Percentiles rank a stretch among this genome's conserved stretches.
Conservation (phyloP, 345 rosid species). For the Ceriops tagal region DNA sequence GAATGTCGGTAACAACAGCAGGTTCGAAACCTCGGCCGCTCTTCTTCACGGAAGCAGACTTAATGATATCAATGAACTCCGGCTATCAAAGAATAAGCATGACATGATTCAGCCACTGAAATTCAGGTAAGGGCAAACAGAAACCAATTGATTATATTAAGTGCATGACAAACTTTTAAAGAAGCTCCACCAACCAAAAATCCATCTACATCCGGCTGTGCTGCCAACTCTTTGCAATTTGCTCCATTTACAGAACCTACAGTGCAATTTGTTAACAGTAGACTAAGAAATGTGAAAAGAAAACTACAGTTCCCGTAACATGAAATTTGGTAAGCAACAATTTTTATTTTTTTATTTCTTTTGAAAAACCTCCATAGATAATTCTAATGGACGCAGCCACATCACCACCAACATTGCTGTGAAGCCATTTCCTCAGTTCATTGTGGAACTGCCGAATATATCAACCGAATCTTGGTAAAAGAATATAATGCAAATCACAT, state of each 20-base stretch:
- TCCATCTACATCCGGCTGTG: conserved; percentile 63
- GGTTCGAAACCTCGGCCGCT: no score
- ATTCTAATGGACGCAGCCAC: conserved; percentile 59
- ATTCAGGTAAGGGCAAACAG: neutral
- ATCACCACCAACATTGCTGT: conserved; percentile 47
- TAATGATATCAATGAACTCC: conserved; percentile 61
- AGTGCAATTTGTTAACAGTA: no score
- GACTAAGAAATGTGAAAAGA: no score
- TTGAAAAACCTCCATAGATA: conserved; percentile 59
- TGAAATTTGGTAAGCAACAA: no score
- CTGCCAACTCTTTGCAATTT: conserved; percentile 63
- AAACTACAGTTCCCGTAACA: no score
- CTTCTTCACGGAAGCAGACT: conserved; percentile 52
- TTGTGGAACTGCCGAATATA: conserved; percentile 43
- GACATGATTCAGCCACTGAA: neutral
- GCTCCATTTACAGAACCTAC: conserved; percentile 65
- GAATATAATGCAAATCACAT: no score
- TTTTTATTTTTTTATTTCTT: no score
- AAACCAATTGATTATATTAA: neutral
- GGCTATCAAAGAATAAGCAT: conserved; percentile 29
- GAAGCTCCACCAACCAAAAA: conserved; percentile 85
- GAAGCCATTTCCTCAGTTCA: conserved; percentile 69
- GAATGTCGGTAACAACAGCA: no score
- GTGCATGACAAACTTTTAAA: conserved; percentile 39
- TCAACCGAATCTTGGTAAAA: neutral